Percentiles rank a stretch among this genome's conserved stretches.
These are phyloP conservation scores for Rhizophora mangle DNA, from an alignment of 345 rosid genomes.

Conservation along the genomic window DNA sequence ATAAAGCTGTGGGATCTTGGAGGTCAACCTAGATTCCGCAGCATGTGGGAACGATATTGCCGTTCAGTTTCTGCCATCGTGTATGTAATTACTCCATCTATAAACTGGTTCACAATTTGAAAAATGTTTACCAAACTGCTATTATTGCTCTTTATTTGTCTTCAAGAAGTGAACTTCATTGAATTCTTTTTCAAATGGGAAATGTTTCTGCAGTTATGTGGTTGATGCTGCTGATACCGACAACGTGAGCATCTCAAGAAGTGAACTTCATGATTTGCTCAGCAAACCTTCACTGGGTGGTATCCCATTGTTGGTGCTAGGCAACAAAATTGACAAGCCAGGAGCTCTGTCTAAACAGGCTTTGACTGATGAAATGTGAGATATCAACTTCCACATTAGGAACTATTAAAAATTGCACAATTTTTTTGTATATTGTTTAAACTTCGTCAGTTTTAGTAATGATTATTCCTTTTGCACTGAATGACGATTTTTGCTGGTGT, in stretches of 20 bases:
- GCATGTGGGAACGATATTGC: conserved; percentile 95
- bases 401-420: background rate
- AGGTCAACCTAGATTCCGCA: conserved; percentile 87
- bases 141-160: too few species aligned
- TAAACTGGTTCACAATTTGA: too few species aligned
- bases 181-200: background rate
- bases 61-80: conserved; percentile 90
- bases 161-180: too few species aligned
- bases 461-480: too few species aligned
- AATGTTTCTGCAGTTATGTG: conserved; percentile 41
- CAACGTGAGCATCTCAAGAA: conserved; percentile 51
- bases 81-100: conserved; percentile 35
- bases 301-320: conserved; percentile 67
- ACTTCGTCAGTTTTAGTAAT: background rate
- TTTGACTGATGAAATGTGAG: conserved; percentile 58
- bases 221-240: conserved; percentile 71
- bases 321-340: conserved; percentile 70
- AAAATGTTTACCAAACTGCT: too few species aligned
- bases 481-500: conserved; percentile 10
- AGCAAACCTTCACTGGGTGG: conserved; percentile 61
- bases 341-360: conserved; percentile 58
- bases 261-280: conserved; percentile 70
- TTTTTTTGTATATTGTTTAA: background rate
- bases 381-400: background rate
- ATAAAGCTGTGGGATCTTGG: conserved; percentile 92